phyloP scores from a whole-genome alignment of 192 early-diverging fungal species.

The Coemansia sp. region DNA sequence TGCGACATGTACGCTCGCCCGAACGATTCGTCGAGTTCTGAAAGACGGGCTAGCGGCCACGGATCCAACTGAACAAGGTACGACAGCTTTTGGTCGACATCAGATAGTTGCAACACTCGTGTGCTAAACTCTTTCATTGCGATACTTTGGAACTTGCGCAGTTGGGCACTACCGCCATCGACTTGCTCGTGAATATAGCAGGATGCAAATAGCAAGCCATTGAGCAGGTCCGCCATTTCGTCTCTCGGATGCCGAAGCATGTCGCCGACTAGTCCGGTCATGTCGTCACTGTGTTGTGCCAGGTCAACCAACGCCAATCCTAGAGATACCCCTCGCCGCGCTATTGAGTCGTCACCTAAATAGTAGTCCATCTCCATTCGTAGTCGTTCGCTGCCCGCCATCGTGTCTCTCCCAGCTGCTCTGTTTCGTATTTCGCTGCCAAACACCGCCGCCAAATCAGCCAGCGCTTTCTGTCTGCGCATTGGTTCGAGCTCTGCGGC shows the following conservation, averaged over 20 bases:
- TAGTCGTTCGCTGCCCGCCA: not conserved
- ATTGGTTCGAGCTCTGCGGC: conserved; percentile 1
- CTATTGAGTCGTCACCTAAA: not conserved
- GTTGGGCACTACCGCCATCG: not conserved
- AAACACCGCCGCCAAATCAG: not conserved
- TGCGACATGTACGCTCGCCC: conserved; percentile 3
- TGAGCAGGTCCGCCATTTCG: not conserved
- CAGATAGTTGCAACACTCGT: not conserved
- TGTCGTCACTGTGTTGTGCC: not conserved
- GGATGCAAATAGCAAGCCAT: conserved; percentile 13
- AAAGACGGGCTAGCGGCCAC: conserved; percentile 6
- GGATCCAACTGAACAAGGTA: conserved; percentile 3
- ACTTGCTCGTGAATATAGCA: not conserved
- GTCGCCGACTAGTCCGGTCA: not conserved
- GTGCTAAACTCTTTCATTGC: conserved; percentile 4
- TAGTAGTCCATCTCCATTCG: conserved; percentile 2
- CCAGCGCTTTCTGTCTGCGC: not conserved
- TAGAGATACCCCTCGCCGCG: not conserved
- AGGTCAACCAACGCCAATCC: not conserved
- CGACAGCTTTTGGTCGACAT: not conserved
- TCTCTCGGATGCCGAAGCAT: not conserved
- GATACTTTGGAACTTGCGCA: conserved; percentile 1
- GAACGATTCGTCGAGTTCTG: conserved; percentile 4
- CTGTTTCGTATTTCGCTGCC: not conserved
- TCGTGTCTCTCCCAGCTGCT: not conserved